Evolutionary conservation across 148 eudicot species (phyloP).

Genomic region (Rhododendron griersonianum): DNA sequence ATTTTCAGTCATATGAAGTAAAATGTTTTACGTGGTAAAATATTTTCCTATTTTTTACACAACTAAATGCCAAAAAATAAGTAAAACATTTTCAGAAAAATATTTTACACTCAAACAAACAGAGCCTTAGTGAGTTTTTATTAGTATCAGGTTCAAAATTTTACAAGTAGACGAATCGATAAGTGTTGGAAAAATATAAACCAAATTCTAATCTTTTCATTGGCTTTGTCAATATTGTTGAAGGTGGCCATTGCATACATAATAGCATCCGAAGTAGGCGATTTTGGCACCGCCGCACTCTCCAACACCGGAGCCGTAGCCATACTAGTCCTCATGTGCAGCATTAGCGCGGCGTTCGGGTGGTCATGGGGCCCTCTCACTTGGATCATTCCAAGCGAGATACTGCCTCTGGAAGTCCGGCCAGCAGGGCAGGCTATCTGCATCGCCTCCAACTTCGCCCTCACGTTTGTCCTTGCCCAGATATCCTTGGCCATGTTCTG

Average conservation of each 20-base stretch:
- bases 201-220: background rate
- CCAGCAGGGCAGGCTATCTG: conserved; percentile 24
- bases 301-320: conserved; percentile 2
- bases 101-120: too few relatives aligned
- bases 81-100: too few relatives aligned
- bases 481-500: conserved; percentile 37
- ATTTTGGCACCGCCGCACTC: background rate
- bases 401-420: conserved; percentile 13
- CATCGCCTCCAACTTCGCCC: conserved; percentile 31
- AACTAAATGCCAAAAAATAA: too few relatives aligned
- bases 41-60: too few relatives aligned
- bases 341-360: conserved; percentile 31
- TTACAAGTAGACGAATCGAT: background rate
- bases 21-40: too few relatives aligned
- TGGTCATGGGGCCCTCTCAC: conserved; percentile 56
- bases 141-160: background rate
- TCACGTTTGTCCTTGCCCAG: conserved; percentile 33
- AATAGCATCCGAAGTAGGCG: conserved; percentile 18
- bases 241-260: conserved; percentile 24
- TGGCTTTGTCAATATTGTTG: background rate
- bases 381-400: conserved; percentile 43
- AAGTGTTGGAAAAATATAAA: background rate
- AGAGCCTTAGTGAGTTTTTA: background rate
- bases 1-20: too few relatives aligned
- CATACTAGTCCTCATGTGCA: conserved; percentile 32